phyloP scores from a whole-genome alignment of 208 protist species.

The Angomonas desouzai region DNA sequence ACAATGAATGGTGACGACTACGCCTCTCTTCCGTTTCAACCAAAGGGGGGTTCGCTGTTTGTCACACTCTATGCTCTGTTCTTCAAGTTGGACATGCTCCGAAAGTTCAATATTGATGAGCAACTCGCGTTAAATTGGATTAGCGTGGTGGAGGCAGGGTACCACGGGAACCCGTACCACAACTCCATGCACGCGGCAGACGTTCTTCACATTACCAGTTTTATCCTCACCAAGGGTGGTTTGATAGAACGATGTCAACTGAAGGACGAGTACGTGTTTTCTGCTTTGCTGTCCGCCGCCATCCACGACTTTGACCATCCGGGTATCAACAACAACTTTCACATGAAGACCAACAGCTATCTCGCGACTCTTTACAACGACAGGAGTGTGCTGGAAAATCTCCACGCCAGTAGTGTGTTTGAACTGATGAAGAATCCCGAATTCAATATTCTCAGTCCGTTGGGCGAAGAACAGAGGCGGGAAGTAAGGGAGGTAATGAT shows the following conservation, averaged over 20 bases:
- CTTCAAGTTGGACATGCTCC: conserved; percentile 74
- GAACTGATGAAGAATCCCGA: conserved; percentile 83
- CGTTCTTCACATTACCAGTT: conserved; percentile 88
- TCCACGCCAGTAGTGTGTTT: conserved; percentile 90
- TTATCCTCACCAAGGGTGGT: conserved; percentile 73
- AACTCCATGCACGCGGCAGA: conserved; percentile 93
- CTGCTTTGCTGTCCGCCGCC: conserved; percentile 86
- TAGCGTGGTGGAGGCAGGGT: conserved; percentile 84
- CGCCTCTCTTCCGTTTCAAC: conserved; percentile 48
- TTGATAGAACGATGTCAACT: conserved; percentile 68
- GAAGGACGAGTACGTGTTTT: conserved; percentile 82
- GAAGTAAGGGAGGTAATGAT: conserved; percentile 89
- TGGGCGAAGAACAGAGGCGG: conserved; percentile 71
- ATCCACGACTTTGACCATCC: conserved; percentile 97
- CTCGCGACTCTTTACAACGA: conserved; percentile 94
- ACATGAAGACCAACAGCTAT: conserved; percentile 80
- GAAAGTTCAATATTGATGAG: conserved; percentile 92
- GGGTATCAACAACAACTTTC: conserved; percentile 94
- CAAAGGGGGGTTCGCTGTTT: conserved; percentile 76
- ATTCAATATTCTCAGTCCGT: conserved; percentile 79
- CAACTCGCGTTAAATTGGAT: conserved; percentile 87
- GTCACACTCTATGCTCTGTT: conserved; percentile 86
- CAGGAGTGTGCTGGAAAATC: conserved; percentile 94
- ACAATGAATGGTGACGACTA: conserved; percentile 78
- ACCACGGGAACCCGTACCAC: conserved; percentile 91